Base-by-base conservation (phyloP, 768 basidiomycete species). In the Suillus luteus region DNA sequence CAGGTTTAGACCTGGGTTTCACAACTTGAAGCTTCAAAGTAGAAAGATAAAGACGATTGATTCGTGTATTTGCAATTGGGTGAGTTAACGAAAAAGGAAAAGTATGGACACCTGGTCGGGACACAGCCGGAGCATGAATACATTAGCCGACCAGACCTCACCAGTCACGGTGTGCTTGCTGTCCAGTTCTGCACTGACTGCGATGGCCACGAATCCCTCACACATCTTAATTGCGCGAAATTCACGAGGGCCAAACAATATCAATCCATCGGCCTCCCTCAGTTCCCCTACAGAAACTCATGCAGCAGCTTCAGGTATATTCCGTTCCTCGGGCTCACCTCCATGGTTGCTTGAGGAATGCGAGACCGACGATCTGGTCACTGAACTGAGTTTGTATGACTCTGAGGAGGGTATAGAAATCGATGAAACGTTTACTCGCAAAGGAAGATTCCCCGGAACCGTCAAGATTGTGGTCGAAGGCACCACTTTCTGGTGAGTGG, bases 391-490 rank as follows among this genome's bases (percentile, higher is more conserved):
- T 73, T 82, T 85, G 31, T 87, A 86, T 64, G 85, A 85, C 64
- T 83, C 87, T 64, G 86, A 89, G 55, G 85, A 85, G 66, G 84
- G 86, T 8, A 92, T 95, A 62, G 92, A 92, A 57, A 81, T 96
- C 49, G 86, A 96, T 70, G 83, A 89, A 61, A 89, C 92, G 0
- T 96, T 96, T 69, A 86, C 85, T 7, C 85, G 83, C 70, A 78
- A 84, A 65, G 82, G 82, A 43, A 75, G 81, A 38, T 87, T 93
- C 68, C 93, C 93, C 0, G 95, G 95, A 3, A 92, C 87, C 0
- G 93, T 96, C 62, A 96, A 96, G 75, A 93, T 96, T 60, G 81
- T 95, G 22, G 95, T 96, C 31, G 91, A 93, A 73, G 85, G 82
- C 65, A 93, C 92, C 55, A 93, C 91, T 5, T 96, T 96, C 77